A percentile compares a stretch with the other conserved stretches of the same genome.
Evolutionary conservation across 2,329 filamentous ascomycete species (phyloP).

Genomic region (Pseudogymnoascus sp.): DNA sequence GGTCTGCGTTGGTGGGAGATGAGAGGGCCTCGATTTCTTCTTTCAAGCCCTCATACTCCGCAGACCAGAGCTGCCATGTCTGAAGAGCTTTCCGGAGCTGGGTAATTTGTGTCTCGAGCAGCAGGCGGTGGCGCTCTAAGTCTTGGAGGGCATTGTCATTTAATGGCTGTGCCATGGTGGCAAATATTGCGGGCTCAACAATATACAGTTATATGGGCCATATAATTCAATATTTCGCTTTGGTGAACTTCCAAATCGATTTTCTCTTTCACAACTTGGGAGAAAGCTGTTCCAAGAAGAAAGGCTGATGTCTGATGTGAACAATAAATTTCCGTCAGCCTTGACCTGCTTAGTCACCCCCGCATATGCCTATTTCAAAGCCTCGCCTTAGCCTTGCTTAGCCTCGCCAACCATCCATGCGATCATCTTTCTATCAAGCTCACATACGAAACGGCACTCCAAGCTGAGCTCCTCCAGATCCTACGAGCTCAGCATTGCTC

Average conservation of each 20-base stretch:
- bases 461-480: background rate
- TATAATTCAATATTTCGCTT: background rate
- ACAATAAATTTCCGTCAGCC: conserved; percentile 8
- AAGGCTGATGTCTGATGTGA: background rate
- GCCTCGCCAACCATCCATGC: background rate
- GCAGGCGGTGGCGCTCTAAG: conserved; percentile 65
- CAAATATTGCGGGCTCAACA: background rate
- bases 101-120: conserved; percentile 67
- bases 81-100: conserved; percentile 68
- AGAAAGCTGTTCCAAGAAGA: background rate
- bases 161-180: conserved; percentile 22
- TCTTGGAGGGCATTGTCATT: conserved; percentile 32
- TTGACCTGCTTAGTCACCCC: conserved; percentile 11
- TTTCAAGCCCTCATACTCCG: conserved; percentile 83
- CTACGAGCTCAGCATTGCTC: background rate
- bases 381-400: conserved; percentile 9
- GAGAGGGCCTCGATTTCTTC: conserved; percentile 58
- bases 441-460: background rate
- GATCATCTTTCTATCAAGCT: background rate
- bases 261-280: background rate
- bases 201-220: background rate
- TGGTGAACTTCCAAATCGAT: background rate
- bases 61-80: conserved; percentile 86
- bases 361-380: conserved; percentile 8
- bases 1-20: conserved; percentile 40